Conservation (phyloP, 2,329 filamentous ascomycete species). For the Chlorencoelia australis region DNA sequence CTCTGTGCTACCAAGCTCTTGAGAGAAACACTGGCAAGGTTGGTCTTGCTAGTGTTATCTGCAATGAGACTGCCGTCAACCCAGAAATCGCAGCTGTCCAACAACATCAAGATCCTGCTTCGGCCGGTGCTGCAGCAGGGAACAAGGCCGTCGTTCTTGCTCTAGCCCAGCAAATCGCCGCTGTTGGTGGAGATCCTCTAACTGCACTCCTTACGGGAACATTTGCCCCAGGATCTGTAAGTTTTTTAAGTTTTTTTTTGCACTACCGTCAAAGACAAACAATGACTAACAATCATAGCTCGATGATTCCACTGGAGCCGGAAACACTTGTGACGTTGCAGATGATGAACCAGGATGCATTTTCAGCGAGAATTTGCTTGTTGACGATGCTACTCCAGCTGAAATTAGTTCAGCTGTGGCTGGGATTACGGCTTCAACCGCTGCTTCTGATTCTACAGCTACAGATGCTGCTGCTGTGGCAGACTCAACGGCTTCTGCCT, state of each 20-base stretch:
- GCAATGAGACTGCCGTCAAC: constrained; percentile 48
- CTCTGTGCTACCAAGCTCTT: constrained; percentile 42
- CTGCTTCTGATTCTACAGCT: constrained; percentile 11
- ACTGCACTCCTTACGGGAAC: constrained; percentile 50
- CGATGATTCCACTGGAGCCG: constrained; percentile 34
- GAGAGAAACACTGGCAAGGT: constrained; percentile 53
- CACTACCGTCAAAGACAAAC: no score
- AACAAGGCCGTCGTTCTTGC: constrained; percentile 53
- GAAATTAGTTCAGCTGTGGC: constrained; percentile 41
- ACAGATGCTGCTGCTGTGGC: constrained; percentile 6
- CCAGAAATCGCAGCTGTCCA: constrained; percentile 53
- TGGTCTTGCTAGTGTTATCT: constrained; percentile 46
- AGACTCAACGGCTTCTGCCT: constrained; percentile 1
- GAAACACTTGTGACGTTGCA: constrained; percentile 40
- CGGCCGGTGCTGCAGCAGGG: constrained; percentile 40
- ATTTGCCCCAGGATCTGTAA: constrained; percentile 49
- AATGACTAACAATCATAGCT: constrained; percentile 12
- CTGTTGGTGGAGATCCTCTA: constrained; percentile 51
- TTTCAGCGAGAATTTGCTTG: constrained; percentile 40
- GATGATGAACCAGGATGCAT: constrained; percentile 43
- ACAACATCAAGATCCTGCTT: constrained; percentile 60
- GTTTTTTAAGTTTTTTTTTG: no score
- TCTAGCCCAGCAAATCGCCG: constrained; percentile 48
- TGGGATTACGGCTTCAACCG: constrained; percentile 18
- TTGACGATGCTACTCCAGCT: constrained; percentile 41